These are phyloP conservation scores for Podila verticillata DNA, from an alignment of 192 early-diverging fungal species.

Conservation along the genomic window DNA sequence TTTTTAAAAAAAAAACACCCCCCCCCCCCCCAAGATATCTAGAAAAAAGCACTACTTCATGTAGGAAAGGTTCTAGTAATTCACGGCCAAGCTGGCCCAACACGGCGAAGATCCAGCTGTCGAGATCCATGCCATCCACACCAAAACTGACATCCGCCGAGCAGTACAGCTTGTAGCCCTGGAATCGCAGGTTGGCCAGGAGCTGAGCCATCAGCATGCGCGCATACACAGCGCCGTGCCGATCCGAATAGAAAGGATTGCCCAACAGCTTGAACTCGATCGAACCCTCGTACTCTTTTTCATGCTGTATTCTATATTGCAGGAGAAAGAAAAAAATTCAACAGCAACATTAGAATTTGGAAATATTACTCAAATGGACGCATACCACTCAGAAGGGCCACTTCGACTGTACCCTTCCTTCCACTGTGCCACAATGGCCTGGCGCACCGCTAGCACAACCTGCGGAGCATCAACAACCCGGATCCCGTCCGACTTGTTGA, in stretches of 20 bases:
- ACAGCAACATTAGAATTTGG: no score
- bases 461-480: slow-evolving; percentile 19
- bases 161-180: slow-evolving; percentile 26
- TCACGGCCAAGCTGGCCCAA: background rate
- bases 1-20: no score
- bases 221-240: slow-evolving; percentile 7
- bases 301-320: no score
- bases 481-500: slow-evolving; percentile 23
- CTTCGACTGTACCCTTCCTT: slow-evolving; percentile 28
- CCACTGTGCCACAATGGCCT: slow-evolving; percentile 17
- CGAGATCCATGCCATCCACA: background rate
- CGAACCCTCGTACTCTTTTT: no score
- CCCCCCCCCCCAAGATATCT: no score
- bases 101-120: background rate
- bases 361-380: no score
- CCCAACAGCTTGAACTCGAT: slow-evolving; percentile 36
- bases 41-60: no score
- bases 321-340: no score
- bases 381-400: no score
- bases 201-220: slow-evolving; percentile 31
- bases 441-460: background rate
- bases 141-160: slow-evolving; percentile 23
- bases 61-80: no score
- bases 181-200: slow-evolving; percentile 17
- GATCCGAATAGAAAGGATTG: slow-evolving; percentile 14